phyloP scores from a whole-genome alignment of 805 yeast genomes.

The Pichia pseudocactophila region DNA sequence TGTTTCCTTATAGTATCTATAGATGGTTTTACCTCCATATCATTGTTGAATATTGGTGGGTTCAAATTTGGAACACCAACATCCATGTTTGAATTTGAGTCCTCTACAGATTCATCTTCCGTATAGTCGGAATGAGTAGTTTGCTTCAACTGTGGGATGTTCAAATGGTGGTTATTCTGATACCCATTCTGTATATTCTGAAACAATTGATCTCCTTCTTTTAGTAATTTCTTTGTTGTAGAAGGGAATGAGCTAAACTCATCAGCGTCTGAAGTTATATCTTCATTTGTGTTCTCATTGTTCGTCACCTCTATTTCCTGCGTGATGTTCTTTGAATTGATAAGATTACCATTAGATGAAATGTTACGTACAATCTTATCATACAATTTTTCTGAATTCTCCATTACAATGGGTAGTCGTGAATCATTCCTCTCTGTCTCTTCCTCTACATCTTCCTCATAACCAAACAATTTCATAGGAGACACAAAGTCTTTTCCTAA shows the following conservation, averaged over 20 bases:
- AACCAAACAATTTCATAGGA: constrained; percentile 26
- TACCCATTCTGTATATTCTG: constrained; percentile 18
- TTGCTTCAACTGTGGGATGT: constrained; percentile 1
- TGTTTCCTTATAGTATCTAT: constrained; percentile 3
- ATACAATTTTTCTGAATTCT: constrained; percentile 6
- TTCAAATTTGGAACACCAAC: too few relatives aligned
- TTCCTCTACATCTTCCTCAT: constrained; percentile 9
- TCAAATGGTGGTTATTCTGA: constrained; percentile 9
- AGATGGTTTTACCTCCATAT: background rate
- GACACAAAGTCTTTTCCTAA: constrained; percentile 17
- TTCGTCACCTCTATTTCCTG: background rate
- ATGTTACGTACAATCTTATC: constrained; percentile 5
- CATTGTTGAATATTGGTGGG: too few relatives aligned
- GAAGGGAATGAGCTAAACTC: constrained; percentile 18
- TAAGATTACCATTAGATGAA: constrained; percentile 4
- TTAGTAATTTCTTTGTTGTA: constrained; percentile 17
- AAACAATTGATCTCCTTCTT: constrained; percentile 21
- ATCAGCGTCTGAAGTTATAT: constrained; percentile 24
- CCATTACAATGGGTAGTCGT: constrained; percentile 3
- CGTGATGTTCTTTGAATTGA: too few relatives aligned
- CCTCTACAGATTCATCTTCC: constrained; percentile 10
- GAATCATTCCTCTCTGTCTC: constrained; percentile 5
- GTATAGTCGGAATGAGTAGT: constrained; percentile 20
- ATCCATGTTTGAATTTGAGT: too few relatives aligned
- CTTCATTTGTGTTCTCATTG: constrained; percentile 10